Base-by-base conservation (phyloP, 345 rosid species). In the Raphanus sativus region DNA sequence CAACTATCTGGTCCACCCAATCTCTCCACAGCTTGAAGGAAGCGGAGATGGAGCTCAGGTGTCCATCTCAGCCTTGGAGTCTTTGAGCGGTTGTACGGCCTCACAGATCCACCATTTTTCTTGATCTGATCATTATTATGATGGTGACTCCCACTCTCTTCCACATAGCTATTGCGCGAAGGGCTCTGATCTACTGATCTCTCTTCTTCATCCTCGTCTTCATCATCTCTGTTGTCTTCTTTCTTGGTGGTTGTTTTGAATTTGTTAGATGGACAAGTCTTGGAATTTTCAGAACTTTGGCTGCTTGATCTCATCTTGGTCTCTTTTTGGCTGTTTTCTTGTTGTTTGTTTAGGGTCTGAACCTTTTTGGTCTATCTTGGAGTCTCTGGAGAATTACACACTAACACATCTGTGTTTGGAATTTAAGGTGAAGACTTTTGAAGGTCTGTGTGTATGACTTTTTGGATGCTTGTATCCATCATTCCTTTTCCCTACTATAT, bases 1-100 rank as follows among this genome's bases (percentile, higher is more conserved):
- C 74, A 80, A 91, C 97, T 86, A 3, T 87, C 97, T 86, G 86
- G 86, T n/a, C 97, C 94, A 77, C 97, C 97, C 62, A 91, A 75
- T 65, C 85, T 89, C 82, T 89, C 89, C 33, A 91, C 88, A 11
- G 97, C 94, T 75, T 86, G 89, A 85, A 86, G 79, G 86, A 91
- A 91, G 84, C 92, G 81, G 70, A 87, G 86, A 86, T 91, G 97
- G 55, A 91, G 97, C 82, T 89, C 97, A 6, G 94, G 89, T 30
- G 94, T 86, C 97, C 97, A 91, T 70, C 94, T 82, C 17, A 91
- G 86, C 79, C 97, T 83, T 0, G 94, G 89, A 77, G 83, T 79
- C 88, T 85, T 89, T 6, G 94, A 91, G 30, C 97, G 88, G 61
- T 75, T 82, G 76, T 90, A 89, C 32, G 82, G 88, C 80, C 98